Evolutionary conservation across 2,329 filamentous ascomycete genomes (phyloP).

Genomic region (Pseudocercospora musae): DNA sequence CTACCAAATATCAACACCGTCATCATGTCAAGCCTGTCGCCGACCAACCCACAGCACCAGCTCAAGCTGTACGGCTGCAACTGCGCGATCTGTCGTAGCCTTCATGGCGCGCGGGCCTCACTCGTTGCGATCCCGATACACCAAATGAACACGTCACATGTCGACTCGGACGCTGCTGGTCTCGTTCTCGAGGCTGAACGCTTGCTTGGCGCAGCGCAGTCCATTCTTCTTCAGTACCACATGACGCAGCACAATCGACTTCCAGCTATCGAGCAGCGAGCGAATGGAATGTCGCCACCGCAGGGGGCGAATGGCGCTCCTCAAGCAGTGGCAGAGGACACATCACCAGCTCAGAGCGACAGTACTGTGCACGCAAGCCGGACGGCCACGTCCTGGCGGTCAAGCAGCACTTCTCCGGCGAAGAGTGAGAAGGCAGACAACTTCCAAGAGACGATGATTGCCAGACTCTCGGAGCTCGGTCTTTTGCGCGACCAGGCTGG

Average conservation of each 20-base stretch:
- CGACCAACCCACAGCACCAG: not conserved
- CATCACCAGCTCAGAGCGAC: not conserved
- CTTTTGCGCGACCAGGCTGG: conserved; percentile 11
- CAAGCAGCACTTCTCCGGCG: not conserved
- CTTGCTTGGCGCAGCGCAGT: conserved; percentile 5
- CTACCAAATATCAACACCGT: not conserved
- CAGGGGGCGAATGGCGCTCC: not conserved
- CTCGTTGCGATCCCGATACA: conserved; percentile 3
- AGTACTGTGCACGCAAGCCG: not conserved
- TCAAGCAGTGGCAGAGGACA: not conserved
- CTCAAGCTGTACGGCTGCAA: conserved; percentile 3
- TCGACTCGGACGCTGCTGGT: conserved; percentile 5
- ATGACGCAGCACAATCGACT: not conserved
- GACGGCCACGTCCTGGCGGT: not conserved
- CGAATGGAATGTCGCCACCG: not conserved
- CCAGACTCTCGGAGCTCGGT: conserved; percentile 13
- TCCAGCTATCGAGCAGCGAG: not conserved
- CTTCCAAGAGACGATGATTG: conserved; percentile 10
- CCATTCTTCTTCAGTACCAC: conserved; percentile 6
- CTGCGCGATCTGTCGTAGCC: conserved; percentile 9
- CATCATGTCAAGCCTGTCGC: not conserved
- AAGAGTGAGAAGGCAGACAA: not conserved
- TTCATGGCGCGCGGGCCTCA: conserved; percentile 5
- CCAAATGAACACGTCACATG: conserved; percentile 1
- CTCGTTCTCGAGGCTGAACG: conserved; percentile 9